These are phyloP conservation scores for Populus tremula DNA, from an alignment of 345 rosid species.

Conservation along the genomic window DNA sequence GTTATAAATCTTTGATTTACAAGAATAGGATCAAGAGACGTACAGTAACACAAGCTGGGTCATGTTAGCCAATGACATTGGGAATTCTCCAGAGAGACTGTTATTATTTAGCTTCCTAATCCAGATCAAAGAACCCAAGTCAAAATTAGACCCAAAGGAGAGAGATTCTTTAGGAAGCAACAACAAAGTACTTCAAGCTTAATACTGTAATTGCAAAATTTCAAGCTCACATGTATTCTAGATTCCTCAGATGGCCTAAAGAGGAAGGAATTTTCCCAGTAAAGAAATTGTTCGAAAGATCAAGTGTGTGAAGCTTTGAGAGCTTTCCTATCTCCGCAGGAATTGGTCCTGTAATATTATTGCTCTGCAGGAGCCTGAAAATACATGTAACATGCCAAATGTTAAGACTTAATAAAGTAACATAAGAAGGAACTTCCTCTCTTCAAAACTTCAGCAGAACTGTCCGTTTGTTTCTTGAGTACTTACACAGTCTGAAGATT, in stretches of 20 bases:
- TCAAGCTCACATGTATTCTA: conserved; percentile 76
- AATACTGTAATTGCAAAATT: conserved; percentile 4
- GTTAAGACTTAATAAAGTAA: neutral
- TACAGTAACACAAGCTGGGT: conserved; percentile 90
- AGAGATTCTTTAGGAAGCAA: neutral
- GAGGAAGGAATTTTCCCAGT: conserved; percentile 64
- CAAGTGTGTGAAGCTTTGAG: conserved; percentile 74
- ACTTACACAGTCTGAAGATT: conserved; percentile 82
- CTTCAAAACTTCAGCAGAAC: neutral
- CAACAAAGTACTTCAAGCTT: neutral
- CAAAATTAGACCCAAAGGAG: conserved; percentile 1
- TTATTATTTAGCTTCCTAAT: conserved; percentile 91
- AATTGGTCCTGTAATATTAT: conserved; percentile 84
- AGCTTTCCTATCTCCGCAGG: conserved; percentile 78
- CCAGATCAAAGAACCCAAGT: conserved; percentile 6
- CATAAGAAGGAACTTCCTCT: neutral
- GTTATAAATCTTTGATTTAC: neutral
- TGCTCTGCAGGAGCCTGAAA: conserved; percentile 70
- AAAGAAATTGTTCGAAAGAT: conserved; percentile 81
- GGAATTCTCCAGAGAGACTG: conserved; percentile 69
- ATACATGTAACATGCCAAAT: neutral
- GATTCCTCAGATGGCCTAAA: conserved; percentile 55
- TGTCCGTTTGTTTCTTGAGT: no score
- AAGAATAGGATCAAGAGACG: conserved; percentile 20
- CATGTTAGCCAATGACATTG: conserved; percentile 72